These are phyloP conservation scores for Cercophora scortea DNA, from an alignment of 495 filamentous ascomycete genomes.

Conservation along the genomic window DNA sequence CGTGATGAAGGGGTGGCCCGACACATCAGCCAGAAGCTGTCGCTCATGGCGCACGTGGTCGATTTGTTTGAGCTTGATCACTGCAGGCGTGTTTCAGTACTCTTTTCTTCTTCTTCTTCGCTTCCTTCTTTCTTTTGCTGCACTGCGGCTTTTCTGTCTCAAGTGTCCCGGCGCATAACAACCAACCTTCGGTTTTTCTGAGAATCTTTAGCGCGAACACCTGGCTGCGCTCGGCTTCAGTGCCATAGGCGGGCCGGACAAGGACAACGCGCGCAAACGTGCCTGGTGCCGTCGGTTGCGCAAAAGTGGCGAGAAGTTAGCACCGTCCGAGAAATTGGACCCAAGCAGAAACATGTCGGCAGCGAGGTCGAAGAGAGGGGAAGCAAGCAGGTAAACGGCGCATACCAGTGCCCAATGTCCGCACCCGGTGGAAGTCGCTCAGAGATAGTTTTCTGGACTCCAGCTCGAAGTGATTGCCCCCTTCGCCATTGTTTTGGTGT, in stretches of 20 bases:
- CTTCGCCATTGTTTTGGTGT: slow-evolving; percentile 3
- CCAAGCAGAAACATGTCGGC: no score
- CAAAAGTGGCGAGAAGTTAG: background rate
- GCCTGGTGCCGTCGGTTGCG: slow-evolving; percentile 40
- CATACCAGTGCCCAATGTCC: slow-evolving; percentile 84
- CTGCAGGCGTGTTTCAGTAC: slow-evolving; percentile 31
- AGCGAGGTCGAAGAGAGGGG: background rate
- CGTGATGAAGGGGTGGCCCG: slow-evolving; percentile 93
- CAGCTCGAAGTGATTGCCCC: slow-evolving; percentile 17
- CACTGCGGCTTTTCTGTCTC: slow-evolving; percentile 2
- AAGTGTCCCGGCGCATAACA: slow-evolving; percentile 12
- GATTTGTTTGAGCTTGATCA: slow-evolving; percentile 94
- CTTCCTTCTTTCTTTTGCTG: slow-evolving; percentile 3
- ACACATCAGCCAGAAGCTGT: slow-evolving; percentile 74
- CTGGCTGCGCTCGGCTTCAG: slow-evolving; percentile 50
- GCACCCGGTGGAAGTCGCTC: slow-evolving; percentile 75
- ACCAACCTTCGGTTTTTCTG: slow-evolving; percentile 64
- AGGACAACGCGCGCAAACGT: slow-evolving; percentile 96
- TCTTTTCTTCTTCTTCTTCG: background rate
- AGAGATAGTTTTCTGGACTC: slow-evolving; percentile 29
- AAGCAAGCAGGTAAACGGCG: background rate
- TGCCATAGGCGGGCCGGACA: slow-evolving; percentile 51
- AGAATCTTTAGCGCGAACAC: slow-evolving; percentile 93
- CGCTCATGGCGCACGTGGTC: slow-evolving; percentile 96
- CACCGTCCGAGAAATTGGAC: background rate